A percentile compares a stretch with the other conserved stretches of the same genome.
Conservation (phyloP, 176 grass and related monocot genomes). For the Eragrostis curvula region DNA sequence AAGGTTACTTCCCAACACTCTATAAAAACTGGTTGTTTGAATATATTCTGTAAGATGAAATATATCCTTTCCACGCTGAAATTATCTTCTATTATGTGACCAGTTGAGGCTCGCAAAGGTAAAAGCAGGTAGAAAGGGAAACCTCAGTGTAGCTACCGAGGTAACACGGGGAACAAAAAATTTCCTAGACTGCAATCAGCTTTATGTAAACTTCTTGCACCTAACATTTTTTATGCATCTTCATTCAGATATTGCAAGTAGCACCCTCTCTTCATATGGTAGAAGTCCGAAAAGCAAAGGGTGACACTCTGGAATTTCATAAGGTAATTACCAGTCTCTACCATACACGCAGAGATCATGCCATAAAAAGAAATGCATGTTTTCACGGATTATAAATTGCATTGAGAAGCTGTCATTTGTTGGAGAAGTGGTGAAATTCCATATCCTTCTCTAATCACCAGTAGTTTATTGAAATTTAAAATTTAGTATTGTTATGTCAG, state of each 20-base stretch:
- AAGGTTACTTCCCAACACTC: constrained; percentile 48
- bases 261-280: constrained; percentile 96
- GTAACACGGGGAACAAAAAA: constrained; percentile 47
- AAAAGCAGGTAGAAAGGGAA: constrained; percentile 94
- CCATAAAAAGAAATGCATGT: not conserved
- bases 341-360: not conserved
- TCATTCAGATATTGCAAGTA: constrained; percentile 84
- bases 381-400: not conserved
- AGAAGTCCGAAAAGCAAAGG: constrained; percentile 90
- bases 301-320: constrained; percentile 94
- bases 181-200: not conserved
- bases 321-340: constrained; percentile 59
- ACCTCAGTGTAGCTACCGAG: constrained; percentile 93
- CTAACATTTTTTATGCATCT: constrained; percentile 28
- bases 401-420: not conserved
- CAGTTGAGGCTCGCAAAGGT: constrained; percentile 85
- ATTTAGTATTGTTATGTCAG: not conserved
- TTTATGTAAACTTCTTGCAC: not conserved
- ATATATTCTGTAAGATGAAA: not conserved
- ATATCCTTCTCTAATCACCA: not conserved
- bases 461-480: not conserved
- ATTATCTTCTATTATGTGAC: constrained; percentile 22
- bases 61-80: not conserved
- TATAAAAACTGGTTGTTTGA: not conserved
- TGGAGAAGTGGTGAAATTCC: not conserved